Evolutionary conservation across 1,139 yeast genomes (phyloP), one percentile per base, ranked within the genome.

Genomic region (Kodamaea derodonti): DNA sequence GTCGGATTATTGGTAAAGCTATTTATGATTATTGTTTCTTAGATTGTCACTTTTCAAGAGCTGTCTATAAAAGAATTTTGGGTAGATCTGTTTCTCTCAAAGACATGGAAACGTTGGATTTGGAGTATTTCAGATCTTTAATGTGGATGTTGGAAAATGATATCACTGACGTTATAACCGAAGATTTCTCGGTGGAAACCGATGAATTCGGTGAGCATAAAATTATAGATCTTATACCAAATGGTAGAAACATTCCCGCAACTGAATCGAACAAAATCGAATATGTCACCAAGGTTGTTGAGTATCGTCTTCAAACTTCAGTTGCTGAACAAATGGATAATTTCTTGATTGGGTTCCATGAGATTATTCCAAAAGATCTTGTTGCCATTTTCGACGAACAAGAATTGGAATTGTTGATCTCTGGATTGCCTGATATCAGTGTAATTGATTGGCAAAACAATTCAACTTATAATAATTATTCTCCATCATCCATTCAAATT

Each of bases 61-160:
- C 96, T 7, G 95, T 94, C 24, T 94, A 92, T 65, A 92, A 92
- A 62, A 71, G 84, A 46, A 78, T 94, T 36, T 69, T 94, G 36
- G 88, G 95, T 4, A 75, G 82, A 41, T 74, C 84, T 1, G 95
- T 90, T 4, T 77, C 95, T 0, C 71, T 94, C 48, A 87, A 86
- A 49, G 99, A 94, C 53, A 84, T 94, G 92, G 98, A 92, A 57
- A 84, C 94, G 0, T 68, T 94, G 45, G 99, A 94, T 58, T 70
- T 88, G 40, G 97, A 88, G 43, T 94, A 92, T 55, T 88, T 84
- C 65, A 90, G 90, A 58, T 86, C 96, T 2, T 64, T 94, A 51
- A 75, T 83, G 52, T 94, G 99, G 99, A 94, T 94, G 85, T 66
- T 94, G 39, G 96, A 92, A 48, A 92, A 94, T 60, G 97, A 84